Base-by-base conservation (phyloP, 2,329 filamentous ascomycete species). In the Aspergillus sp. region DNA sequence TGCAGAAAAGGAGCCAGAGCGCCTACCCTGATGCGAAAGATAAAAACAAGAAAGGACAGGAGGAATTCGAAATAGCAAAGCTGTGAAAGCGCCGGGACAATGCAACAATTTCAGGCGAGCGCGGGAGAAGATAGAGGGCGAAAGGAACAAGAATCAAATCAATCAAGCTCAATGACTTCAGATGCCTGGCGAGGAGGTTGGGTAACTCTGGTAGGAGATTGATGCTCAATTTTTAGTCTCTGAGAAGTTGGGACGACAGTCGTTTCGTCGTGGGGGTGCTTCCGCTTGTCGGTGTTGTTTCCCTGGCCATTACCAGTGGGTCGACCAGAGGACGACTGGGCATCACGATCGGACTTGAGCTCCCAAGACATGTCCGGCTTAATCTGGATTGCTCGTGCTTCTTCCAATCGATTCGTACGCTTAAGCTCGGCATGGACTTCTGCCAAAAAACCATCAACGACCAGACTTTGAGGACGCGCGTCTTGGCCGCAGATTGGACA, bases 401-500 rank as follows among this genome's bases (percentile, higher is more conserved):
- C 74, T 3, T 76, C 70, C 25, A 85, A 65, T 34, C 77, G 71
- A 16, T 78, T 74, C 21, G 76, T 71, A 10, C 67, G 60, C 40
- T 76, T 74, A 10, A 95, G 74, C 44, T 79, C 68, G 1, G 70
- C 63, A 13, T 84, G 79, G 0, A 97, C 84, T 0, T 81, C 72
- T 11, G 78, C 65, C 42, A 97, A 76, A 66, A 91, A 97, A 1
- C 82, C 82, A 64, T 97, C 92, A 5, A 93, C 76, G 2, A 84
- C 70, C 1, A 97, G 79, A 55, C 76, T 82, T 20, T 78, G 76
- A 0, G 93, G 94, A 13, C 92, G 82, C 10, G 88, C 91, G 69
- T 97, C 92, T 29, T 74, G 76, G 21, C 79, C 78, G 69, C 93
- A 97, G 25, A 96, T 84, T 0, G 94, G 94, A 63, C 94, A 99